These are phyloP conservation scores for Pythium aquatile DNA, from an alignment of 352 stramenopile genomes.

Conservation along the genomic window DNA sequence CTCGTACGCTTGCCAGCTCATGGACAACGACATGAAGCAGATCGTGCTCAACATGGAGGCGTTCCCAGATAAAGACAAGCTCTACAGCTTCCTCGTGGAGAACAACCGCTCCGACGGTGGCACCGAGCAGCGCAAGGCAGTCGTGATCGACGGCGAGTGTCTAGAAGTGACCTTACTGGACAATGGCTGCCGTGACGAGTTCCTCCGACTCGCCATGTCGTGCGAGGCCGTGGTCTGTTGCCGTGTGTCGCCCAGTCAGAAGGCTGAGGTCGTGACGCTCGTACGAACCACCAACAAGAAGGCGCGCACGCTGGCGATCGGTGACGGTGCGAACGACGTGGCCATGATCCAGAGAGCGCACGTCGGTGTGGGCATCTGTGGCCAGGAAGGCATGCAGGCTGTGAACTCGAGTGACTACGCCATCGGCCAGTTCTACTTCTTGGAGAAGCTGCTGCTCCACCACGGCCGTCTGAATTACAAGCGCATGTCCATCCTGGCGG, in stretches of 20 bases:
- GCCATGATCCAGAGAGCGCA: constrained; percentile 93
- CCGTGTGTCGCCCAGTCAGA: constrained; percentile 81
- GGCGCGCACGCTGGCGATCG: constrained; percentile 83
- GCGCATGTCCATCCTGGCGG: constrained; percentile 91
- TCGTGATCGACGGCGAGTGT: constrained; percentile 73
- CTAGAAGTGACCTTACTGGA: constrained; percentile 59
- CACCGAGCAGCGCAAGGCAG: constrained; percentile 42
- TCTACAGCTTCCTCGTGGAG: constrained; percentile 36
- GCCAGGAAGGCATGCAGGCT: constrained; percentile 92
- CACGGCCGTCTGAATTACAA: constrained; percentile 98
- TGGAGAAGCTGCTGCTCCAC: constrained; percentile 94
- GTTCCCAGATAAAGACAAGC: constrained; percentile 50
- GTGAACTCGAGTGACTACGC: constrained; percentile 98
- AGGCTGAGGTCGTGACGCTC: constrained; percentile 73
- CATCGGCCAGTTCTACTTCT: constrained; percentile 96
- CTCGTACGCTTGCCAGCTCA: constrained; percentile 85
- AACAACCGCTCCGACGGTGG: constrained; percentile 1
- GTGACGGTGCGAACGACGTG: constrained; percentile 94
- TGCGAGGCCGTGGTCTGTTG: constrained; percentile 82
- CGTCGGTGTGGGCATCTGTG: constrained; percentile 90
- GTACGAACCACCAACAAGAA: constrained; percentile 51
- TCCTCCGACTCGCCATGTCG: constrained; percentile 66
- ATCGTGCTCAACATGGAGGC: constrained; percentile 63
- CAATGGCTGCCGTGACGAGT: constrained; percentile 49
- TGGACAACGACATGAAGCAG: constrained; percentile 87